A percentile compares a stretch with the other conserved stretches of the same genome.
These are phyloP conservation scores for Colletotrichum somersetense DNA, from an alignment of 2,329 filamentous ascomycete genomes.

Conservation along the genomic window DNA sequence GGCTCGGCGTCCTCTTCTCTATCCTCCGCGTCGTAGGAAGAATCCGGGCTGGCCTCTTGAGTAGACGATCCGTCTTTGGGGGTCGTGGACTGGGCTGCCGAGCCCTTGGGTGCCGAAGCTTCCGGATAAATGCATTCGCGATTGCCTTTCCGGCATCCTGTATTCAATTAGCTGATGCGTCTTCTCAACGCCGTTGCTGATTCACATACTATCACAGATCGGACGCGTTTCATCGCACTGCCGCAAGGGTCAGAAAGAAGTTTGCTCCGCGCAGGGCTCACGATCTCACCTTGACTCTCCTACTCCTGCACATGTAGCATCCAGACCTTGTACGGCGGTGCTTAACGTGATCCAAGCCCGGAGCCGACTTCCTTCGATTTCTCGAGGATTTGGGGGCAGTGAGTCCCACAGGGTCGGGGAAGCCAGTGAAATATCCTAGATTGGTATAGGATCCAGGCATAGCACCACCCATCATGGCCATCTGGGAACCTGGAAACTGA, in stretches of 20 bases:
- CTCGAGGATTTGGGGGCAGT: constrained; percentile 62
- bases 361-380: constrained; percentile 64
- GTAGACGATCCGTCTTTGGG: constrained; percentile 54
- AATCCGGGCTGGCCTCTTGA: constrained; percentile 63
- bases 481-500: constrained; percentile 50
- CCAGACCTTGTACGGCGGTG: constrained; percentile 94
- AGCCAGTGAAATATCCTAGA: constrained; percentile 63
- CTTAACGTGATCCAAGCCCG: constrained; percentile 80
- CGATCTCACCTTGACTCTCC: constrained; percentile 80
- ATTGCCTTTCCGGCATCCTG: constrained; percentile 91
- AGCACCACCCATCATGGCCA: constrained; percentile 49
- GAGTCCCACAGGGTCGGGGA: constrained; percentile 63
- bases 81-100: constrained; percentile 49
- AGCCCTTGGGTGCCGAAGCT: constrained; percentile 62
- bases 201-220: constrained; percentile 78
- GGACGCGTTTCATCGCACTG: constrained; percentile 93
- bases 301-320: constrained; percentile 89
- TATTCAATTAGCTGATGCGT: constrained; percentile 45
- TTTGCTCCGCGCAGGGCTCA: not conserved
- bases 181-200: constrained; percentile 37
- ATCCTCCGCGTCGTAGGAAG: constrained; percentile 67
- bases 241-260: constrained; percentile 36
- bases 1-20: constrained; percentile 54
- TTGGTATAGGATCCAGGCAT: constrained; percentile 60
- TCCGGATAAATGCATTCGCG: constrained; percentile 94